A percentile compares a stretch with the other conserved stretches of the same genome.
Evolutionary conservation across 192 early-diverging fungal genomes (phyloP).

Genomic region (Coemansia interrupta): DNA sequence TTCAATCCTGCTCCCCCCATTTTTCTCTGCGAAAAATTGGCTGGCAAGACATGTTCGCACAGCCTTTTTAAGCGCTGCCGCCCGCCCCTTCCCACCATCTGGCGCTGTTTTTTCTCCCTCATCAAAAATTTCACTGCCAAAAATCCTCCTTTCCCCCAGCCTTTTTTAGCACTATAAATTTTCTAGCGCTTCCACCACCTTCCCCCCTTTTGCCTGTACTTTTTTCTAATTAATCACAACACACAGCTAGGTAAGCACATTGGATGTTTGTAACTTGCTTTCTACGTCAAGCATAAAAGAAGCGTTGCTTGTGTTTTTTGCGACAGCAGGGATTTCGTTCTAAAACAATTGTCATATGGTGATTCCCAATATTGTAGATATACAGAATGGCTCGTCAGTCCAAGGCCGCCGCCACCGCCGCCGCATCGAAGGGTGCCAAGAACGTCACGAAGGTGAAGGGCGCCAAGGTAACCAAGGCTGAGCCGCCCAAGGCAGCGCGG

Average conservation of each 20-base stretch:
- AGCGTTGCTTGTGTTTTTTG: too few relatives aligned
- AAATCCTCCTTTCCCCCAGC: conserved; percentile 14
- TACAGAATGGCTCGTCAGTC: conserved; percentile 32
- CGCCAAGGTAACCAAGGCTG: conserved; percentile 44
- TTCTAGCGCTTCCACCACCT: conserved; percentile 10
- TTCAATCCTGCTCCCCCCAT: too few relatives aligned
- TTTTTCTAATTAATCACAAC: conserved; percentile 8
- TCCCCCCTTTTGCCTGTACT: conserved; percentile 5
- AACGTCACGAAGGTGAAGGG: conserved; percentile 18
- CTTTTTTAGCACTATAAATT: conserved; percentile 9
- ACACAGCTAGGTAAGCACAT: conserved; percentile 18
- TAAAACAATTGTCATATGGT: too few relatives aligned
- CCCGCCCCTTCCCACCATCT: conserved; percentile 19
- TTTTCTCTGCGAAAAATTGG: background rate
- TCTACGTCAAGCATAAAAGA: too few relatives aligned
- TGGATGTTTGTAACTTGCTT: background rate
- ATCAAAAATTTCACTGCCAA: background rate
- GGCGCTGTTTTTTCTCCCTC: conserved; percentile 4
- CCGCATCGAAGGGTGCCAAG: conserved; percentile 8
- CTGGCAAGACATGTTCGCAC: background rate
- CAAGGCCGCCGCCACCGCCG: conserved; percentile 20
- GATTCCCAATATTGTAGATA: too few relatives aligned
- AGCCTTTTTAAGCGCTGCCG: conserved; percentile 27
- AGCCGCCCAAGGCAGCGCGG: background rate
- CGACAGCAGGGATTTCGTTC: too few relatives aligned